Evolutionary conservation across 345 rosid genomes (phyloP), one percentile per base, ranked within the genome.

Genomic region (Draba incana): DNA sequence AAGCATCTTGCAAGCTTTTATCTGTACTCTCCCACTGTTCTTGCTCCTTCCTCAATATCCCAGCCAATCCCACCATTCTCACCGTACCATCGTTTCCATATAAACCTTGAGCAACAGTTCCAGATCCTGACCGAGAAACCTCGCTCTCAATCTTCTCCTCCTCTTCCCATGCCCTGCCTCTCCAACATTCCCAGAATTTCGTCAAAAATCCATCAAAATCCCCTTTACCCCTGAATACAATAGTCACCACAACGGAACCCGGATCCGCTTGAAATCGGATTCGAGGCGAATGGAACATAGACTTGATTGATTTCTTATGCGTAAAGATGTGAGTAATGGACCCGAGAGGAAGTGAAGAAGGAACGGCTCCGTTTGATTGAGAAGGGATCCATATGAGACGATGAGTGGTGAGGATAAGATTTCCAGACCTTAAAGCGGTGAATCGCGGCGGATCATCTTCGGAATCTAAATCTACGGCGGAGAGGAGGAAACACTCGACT

Each of bases 1-100:
- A 94, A 80, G 98, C 99, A 15, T 91, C 96, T 44, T 94, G 97
- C 81, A 91, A 81, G 81, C 88, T 87, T 89, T 88, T 94, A 54
- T 89, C 98, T 7, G 99, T 94, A 64, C 71, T 91, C 78, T 94
- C 97, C 98, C 99, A 94, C 64, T 74, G 82, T 71, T 94, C 92
- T 74, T 94, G 92, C 78, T 94, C 98, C 38, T 90, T 94, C 89
- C 96, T 86, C 59, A 94, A 33, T 31, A 94, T 89, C n/a, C 99
- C 96, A 15, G 96, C 82, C 9, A 94, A 85, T n/a, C 99, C 99
- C 16, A 85, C 92, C 91, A 94, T 79, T 82, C 97, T 85, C 81
- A 92, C 88, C 16, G 85, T 67, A 30, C 91, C 96, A 55, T 90
- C 98, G 54, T 81, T 89, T 25, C 85, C 83, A 42, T 87, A 90